Conservation (phyloP, 352 stramenopile species). For the Phytophthora macrochlamydospora region DNA sequence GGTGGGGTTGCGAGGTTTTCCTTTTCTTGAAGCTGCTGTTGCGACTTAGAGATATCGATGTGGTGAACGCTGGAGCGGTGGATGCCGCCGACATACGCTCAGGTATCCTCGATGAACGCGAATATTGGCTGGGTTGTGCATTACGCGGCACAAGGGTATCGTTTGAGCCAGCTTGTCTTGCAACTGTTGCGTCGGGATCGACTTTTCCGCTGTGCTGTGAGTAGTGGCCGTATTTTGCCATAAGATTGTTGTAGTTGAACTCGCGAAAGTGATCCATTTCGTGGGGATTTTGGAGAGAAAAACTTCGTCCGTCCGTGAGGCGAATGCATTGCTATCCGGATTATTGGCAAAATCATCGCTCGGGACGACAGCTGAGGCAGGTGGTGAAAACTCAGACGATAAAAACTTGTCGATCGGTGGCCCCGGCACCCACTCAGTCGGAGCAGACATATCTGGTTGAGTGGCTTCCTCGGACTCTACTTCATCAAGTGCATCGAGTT, state of each 20-base stretch:
- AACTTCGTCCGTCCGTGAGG: slow-evolving; percentile 2
- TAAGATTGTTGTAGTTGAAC: slow-evolving; percentile 71
- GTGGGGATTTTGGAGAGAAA: slow-evolving; percentile 9
- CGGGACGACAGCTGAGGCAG: not conserved
- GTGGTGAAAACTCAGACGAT: not conserved
- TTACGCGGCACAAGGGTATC: slow-evolving; percentile 44
- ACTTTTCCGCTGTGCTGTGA: slow-evolving; percentile 71
- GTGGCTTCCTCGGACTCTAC: slow-evolving; percentile 29
- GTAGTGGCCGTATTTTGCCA: slow-evolving; percentile 81
- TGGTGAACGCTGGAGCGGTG: slow-evolving; percentile 27
- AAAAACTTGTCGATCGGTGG: slow-evolving; percentile 13
- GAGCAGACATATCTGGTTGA: slow-evolving; percentile 3
- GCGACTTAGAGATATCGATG: slow-evolving; percentile 9
- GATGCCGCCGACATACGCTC: slow-evolving; percentile 14
- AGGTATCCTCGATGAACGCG: slow-evolving; percentile 18
- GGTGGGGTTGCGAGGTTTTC: slow-evolving; percentile 31
- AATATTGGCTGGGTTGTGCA: slow-evolving; percentile 42
- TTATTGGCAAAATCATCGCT: not conserved
- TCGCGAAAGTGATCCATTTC: slow-evolving; percentile 63
- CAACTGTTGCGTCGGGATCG: slow-evolving; percentile 22
- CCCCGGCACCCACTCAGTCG: slow-evolving; percentile 18
- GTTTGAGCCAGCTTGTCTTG: slow-evolving; percentile 13
- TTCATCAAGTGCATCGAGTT: slow-evolving; percentile 47
- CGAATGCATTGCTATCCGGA: not conserved
- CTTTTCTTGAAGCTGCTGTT: slow-evolving; percentile 36